phyloP scores from a whole-genome alignment of 768 basidiomycete genomes.

The Mycena capillaripes region DNA sequence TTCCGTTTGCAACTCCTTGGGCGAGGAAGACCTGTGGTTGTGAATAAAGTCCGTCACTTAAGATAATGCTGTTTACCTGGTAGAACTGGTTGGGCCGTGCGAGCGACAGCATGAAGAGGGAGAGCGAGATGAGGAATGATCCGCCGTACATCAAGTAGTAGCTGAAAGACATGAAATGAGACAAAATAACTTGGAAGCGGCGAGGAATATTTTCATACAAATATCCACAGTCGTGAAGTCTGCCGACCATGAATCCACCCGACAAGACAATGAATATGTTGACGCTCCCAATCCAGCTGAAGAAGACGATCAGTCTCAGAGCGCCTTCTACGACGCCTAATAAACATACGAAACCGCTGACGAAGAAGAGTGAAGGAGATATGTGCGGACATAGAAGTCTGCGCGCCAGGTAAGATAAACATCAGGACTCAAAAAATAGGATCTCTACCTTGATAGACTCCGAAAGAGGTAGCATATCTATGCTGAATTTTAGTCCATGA shows the following conservation, averaged over 20 bases:
- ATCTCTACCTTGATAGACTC: conserved; percentile 49
- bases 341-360: conserved; percentile 53
- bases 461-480: conserved; percentile 54
- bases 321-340: not conserved
- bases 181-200: no score
- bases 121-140: conserved; percentile 57
- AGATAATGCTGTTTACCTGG: conserved; percentile 41
- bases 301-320: not conserved
- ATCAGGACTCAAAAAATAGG: conserved; percentile 25
- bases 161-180: conserved; percentile 40
- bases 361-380: conserved; percentile 50
- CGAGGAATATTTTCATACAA: conserved; percentile 51
- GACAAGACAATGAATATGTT: conserved; percentile 63
- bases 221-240: conserved; percentile 66
- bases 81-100: conserved; percentile 50
- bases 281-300: conserved; percentile 61
- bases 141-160: conserved; percentile 61
- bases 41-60: not conserved
- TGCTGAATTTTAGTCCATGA: not conserved
- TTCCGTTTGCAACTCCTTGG: conserved; percentile 63
- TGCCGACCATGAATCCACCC: conserved; percentile 60
- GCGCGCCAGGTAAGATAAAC: conserved; percentile 39
- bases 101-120: conserved; percentile 60
- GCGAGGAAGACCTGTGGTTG: conserved; percentile 56
- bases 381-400: conserved; percentile 59